phyloP scores from a whole-genome alignment of 2,329 filamentous ascomycete genomes.

The Exophiala phaeomuriformis region DNA sequence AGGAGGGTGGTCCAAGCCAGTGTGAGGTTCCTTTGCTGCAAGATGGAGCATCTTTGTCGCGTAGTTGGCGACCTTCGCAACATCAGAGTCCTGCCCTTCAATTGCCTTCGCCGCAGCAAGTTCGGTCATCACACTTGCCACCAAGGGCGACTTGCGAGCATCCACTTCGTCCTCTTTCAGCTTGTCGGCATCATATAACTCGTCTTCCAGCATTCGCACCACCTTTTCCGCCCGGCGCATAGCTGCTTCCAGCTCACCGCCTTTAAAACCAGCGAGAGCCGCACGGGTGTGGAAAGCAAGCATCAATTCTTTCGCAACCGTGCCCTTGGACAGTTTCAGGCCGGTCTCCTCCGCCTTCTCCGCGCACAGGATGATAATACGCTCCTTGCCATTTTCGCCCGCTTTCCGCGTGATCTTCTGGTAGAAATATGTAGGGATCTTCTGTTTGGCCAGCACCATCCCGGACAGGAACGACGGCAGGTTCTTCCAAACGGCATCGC shows the following conservation, averaged over 20 bases:
- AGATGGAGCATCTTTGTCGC: slow-evolving; percentile 33
- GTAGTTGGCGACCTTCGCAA: slow-evolving; percentile 36
- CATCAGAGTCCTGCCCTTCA: slow-evolving; percentile 35
- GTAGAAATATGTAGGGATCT: slow-evolving; percentile 27
- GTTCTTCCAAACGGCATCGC: slow-evolving; percentile 34
- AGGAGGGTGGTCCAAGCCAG: not conserved
- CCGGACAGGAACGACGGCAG: slow-evolving; percentile 37
- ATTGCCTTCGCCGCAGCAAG: slow-evolving; percentile 39
- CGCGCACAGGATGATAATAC: slow-evolving; percentile 34
- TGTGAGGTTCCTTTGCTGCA: slow-evolving; percentile 8
- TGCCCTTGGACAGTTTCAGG: slow-evolving; percentile 30
- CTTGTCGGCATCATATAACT: slow-evolving; percentile 28
- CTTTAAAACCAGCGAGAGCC: slow-evolving; percentile 32
- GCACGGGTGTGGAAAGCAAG: slow-evolving; percentile 35
- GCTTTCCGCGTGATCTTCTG: slow-evolving; percentile 36
- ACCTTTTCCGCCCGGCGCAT: slow-evolving; percentile 33
- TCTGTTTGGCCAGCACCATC: slow-evolving; percentile 30
- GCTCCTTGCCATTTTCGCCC: slow-evolving; percentile 32
- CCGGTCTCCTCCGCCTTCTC: slow-evolving; percentile 34
- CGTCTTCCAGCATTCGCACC: slow-evolving; percentile 33
- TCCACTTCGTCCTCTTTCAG: slow-evolving; percentile 27
- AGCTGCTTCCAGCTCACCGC: slow-evolving; percentile 29
- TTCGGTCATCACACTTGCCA: slow-evolving; percentile 40
- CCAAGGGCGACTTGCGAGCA: slow-evolving; percentile 36
- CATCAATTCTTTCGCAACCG: slow-evolving; percentile 33